phyloP scores from a whole-genome alignment of 805 yeast genomes.

The Candida stauntonica region DNA sequence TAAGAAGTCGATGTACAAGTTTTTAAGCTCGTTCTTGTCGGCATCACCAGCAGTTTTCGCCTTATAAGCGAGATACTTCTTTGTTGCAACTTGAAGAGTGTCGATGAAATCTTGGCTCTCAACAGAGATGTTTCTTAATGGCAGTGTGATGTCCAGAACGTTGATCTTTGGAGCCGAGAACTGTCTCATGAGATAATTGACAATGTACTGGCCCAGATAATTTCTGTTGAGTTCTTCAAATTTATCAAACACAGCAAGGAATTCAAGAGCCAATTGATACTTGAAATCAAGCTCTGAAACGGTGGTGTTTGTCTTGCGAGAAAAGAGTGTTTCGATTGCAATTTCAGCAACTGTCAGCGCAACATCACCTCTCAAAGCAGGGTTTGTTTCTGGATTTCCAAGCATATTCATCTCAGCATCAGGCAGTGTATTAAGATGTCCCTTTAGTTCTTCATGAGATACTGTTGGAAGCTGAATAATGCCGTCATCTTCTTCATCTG shows the following conservation, averaged over 20 bases:
- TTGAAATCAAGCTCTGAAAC: conserved; percentile 27
- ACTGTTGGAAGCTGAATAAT: conserved; percentile 42
- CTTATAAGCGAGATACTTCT: conserved; percentile 61
- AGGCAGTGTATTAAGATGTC: conserved; percentile 68
- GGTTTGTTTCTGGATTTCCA: conserved; percentile 81
- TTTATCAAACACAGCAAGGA: conserved; percentile 58
- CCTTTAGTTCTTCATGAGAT: conserved; percentile 52
- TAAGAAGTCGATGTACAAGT: conserved; percentile 22
- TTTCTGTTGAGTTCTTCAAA: conserved; percentile 67
- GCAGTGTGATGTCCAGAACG: conserved; percentile 56
- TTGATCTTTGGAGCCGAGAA: conserved; percentile 39
- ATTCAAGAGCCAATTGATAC: conserved; percentile 40
- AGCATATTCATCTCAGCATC: conserved; percentile 83
- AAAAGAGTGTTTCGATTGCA: conserved; percentile 47
- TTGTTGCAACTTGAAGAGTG: conserved; percentile 63
- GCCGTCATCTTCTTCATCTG: conserved; percentile 28
- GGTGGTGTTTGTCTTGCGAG: conserved; percentile 17
- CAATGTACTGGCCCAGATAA: conserved; percentile 61
- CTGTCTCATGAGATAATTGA: conserved; percentile 45
- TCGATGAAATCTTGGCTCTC: conserved; percentile 47
- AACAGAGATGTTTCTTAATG: conserved; percentile 50
- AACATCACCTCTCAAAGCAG: conserved; percentile 71
- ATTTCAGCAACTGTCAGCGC: conserved; percentile 65
- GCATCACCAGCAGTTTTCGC: conserved; percentile 33
- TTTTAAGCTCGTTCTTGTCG: conserved; percentile 33